phyloP scores from a whole-genome alignment of 257 asterid genomes.

The Solanum sitiens region DNA sequence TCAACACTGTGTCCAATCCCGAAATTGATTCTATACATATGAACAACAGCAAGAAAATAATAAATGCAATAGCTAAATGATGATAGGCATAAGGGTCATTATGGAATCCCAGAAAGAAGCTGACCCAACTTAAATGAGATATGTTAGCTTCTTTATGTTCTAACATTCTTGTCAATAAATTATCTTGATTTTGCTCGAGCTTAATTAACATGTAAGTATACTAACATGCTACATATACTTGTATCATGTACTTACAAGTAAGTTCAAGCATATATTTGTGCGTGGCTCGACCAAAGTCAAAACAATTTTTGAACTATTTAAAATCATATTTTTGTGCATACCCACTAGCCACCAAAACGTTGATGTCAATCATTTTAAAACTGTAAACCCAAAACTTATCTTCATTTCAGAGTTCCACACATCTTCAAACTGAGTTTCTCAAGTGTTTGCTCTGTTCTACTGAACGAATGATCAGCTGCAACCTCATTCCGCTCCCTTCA shows the following conservation, averaged over 20 bases:
- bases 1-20: too few relatives aligned
- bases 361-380: background rate
- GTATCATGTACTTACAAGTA: too few relatives aligned
- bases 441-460: background rate
- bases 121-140: too few relatives aligned
- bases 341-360: background rate
- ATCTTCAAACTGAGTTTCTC: background rate
- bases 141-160: accelerated
- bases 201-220: too few relatives aligned
- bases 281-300: accelerated
- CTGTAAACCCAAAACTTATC: background rate
- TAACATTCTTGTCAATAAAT: too few relatives aligned
- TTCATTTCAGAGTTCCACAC: background rate
- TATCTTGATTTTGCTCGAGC: too few relatives aligned
- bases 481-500: conserved; percentile 12
- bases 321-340: background rate
- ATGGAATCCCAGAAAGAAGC: too few relatives aligned
- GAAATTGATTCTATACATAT: background rate
- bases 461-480: conserved; percentile 14
- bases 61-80: too few relatives aligned
- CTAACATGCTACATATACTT: too few relatives aligned
- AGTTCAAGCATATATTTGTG: background rate
- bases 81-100: too few relatives aligned
- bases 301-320: background rate
- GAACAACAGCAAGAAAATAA: too few relatives aligned